Conservation (phyloP, 495 filamentous ascomycete species). For the Wilcoxina mikolae region DNA sequence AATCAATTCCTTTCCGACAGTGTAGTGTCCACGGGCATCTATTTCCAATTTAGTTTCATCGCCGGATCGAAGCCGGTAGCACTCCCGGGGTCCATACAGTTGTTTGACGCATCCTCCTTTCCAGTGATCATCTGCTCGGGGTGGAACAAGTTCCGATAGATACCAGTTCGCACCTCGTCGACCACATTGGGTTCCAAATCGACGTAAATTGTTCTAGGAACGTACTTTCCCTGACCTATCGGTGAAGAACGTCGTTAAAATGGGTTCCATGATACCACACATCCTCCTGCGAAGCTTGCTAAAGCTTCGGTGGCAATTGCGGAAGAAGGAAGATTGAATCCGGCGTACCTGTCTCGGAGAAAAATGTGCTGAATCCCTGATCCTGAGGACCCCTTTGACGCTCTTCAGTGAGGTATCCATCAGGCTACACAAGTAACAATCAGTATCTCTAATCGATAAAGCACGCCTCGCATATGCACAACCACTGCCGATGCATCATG, state of each 20-base stretch:
- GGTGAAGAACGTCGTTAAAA: background rate
- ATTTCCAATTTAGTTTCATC: constrained; percentile 24
- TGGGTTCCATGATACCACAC: too few relatives aligned
- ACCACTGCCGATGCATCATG: background rate
- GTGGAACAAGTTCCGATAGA: constrained; percentile 93
- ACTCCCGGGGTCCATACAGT: constrained; percentile 43
- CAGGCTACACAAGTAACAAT: constrained; percentile 48
- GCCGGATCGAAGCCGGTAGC: background rate
- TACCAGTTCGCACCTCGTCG: constrained; percentile 96
- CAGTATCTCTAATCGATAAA: constrained; percentile 31
- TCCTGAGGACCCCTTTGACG: constrained; percentile 84
- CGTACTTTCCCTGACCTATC: constrained; percentile 92
- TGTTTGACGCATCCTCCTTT: constrained; percentile 99
- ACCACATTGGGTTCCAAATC: constrained; percentile 99
- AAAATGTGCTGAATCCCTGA: constrained; percentile 99
- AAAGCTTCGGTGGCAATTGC: background rate
- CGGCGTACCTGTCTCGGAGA: constrained; percentile 93
- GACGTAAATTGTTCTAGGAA: constrained; percentile 97
- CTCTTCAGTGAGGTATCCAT: constrained; percentile 97
- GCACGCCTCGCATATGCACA: background rate
- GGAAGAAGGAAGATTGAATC: constrained; percentile 5
- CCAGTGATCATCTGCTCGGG: constrained; percentile 98
- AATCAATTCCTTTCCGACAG: constrained; percentile 80
- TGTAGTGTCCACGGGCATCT: constrained; percentile 88
- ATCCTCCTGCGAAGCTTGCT: background rate